A percentile compares a stretch with the other conserved stretches of the same genome.
These are phyloP conservation scores for Davidsoniella australis DNA, from an alignment of 2,329 filamentous ascomycete species.

Conservation along the genomic window DNA sequence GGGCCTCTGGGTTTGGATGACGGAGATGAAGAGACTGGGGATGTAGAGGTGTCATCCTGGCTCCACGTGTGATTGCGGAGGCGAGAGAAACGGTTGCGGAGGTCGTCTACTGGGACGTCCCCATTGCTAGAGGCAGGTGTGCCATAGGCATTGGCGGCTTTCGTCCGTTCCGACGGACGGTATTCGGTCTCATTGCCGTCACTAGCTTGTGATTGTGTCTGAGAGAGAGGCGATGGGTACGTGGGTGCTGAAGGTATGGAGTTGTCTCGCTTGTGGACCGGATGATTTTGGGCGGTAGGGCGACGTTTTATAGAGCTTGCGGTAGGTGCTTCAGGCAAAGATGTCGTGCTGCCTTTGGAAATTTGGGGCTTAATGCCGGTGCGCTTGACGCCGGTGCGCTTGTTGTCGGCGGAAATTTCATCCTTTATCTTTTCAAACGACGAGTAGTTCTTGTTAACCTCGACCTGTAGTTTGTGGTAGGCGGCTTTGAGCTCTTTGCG, in stretches of 20 bases:
- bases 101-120: slow-evolving; percentile 23
- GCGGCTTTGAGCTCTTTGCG: slow-evolving; percentile 29
- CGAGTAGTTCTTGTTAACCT: slow-evolving; percentile 29
- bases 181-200: too few species aligned
- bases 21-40: too few species aligned
- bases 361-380: slow-evolving; percentile 12
- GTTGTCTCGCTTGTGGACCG: slow-evolving; percentile 2
- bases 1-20: slow-evolving; percentile 30
- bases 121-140: background rate
- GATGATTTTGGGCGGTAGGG: background rate
- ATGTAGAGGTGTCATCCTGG: slow-evolving; percentile 24
- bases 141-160: background rate
- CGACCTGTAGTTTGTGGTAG: slow-evolving; percentile 33
- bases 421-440: slow-evolving; percentile 41
- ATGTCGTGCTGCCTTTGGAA: background rate
- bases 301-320: background rate
- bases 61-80: slow-evolving; percentile 26
- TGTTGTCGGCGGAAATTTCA: slow-evolving; percentile 46
- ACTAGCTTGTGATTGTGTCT: background rate
- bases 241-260: slow-evolving; percentile 1
- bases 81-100: slow-evolving; percentile 39
- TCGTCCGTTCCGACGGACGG: background rate
- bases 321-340: background rate
- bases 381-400: slow-evolving; percentile 39
- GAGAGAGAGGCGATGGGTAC: slow-evolving; percentile 5